phyloP scores from a whole-genome alignment of 768 basidiomycete species.

The Xerocomus potaroensis region DNA sequence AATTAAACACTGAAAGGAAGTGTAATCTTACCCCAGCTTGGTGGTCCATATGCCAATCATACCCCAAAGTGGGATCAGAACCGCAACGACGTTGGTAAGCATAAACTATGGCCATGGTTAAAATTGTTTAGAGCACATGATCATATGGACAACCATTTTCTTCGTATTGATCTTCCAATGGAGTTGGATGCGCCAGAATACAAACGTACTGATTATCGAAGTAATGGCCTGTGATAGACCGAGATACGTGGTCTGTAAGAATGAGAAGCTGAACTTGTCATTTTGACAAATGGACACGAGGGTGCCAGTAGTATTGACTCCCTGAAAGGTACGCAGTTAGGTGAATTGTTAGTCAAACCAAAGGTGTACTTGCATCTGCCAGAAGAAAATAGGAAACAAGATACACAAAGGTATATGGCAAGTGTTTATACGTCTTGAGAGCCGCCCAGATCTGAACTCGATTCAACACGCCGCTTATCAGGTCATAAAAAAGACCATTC shows the following conservation, averaged over 20 bases:
- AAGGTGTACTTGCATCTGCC: slow-evolving; percentile 52
- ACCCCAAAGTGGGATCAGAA: slow-evolving; percentile 80
- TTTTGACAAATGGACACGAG: slow-evolving; percentile 76
- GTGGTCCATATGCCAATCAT: slow-evolving; percentile 82
- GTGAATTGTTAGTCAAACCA: neutral
- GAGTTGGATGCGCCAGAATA: slow-evolving; percentile 80
- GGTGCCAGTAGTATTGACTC: slow-evolving; percentile 75
- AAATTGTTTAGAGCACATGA: neutral
- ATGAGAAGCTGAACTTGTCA: slow-evolving; percentile 76
- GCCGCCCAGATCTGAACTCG: slow-evolving; percentile 66
- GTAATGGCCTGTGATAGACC: slow-evolving; percentile 73
- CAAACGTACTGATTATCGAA: slow-evolving; percentile 66
- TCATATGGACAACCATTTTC: slow-evolving; percentile 54
- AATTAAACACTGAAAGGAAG: neutral
- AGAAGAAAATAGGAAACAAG: slow-evolving; percentile 74
- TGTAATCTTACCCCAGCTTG: slow-evolving; percentile 56
- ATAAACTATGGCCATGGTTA: slow-evolving; percentile 48
- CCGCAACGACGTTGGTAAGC: slow-evolving; percentile 70
- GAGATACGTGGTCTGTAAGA: slow-evolving; percentile 76
- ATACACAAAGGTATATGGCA: slow-evolving; percentile 82
- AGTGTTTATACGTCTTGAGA: slow-evolving; percentile 66
- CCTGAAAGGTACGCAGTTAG: slow-evolving; percentile 37
- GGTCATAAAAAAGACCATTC: neutral
- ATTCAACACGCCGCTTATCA: neutral
- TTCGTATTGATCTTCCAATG: slow-evolving; percentile 79